Evolutionary conservation across 768 basidiomycete genomes (phyloP), one percentile per base, ranked within the genome.

Genomic region (Psilocybe subaeruginosa): DNA sequence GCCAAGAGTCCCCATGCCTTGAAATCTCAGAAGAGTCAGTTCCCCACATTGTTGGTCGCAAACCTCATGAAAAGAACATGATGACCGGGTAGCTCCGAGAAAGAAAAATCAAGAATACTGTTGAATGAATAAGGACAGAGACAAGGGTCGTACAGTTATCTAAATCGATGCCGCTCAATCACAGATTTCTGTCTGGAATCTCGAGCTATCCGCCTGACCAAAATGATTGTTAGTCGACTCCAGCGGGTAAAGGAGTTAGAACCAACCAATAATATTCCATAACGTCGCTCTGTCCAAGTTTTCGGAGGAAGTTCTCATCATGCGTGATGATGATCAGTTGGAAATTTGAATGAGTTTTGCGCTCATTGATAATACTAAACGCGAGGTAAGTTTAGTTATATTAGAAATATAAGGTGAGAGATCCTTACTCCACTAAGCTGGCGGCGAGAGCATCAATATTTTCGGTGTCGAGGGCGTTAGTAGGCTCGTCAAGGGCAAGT

Each of bases 281-380:
- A n/a, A 93, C 92, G 64, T 93, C 89, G 63, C 85, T 85, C 63
- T 95, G 92, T 1, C 96, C 95, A 29, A 99, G 83, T 69, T 93
- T 93, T 35, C 87, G 83, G 51, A 99, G 81, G 80, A 99, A 99
- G 61, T 87, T 91, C 74, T 99, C 97, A 76, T 98, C 95, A 74
- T 98, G 97, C 3, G 97, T 99, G 74, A 96, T 97, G 70, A 97
- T 89, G 68, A 99, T 90, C 37, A 99, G 83, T 76, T 99, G 97
- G 83, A 99, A 97, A 72, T 97, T 97, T 4, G 90, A 84, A 68
- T 94, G 90, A 48, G 82, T 83, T 74, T 91, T 90, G 62, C 96
- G 88, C 69, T 98, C 95, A 60, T 95, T 89, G 77, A 99, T 97
- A 71, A 99, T 95, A 66, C 94, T 97, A 65, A 16, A 54, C n/a